Evolutionary conservation across 768 basidiomycete species (phyloP), one percentile per base, ranked within the genome.

Genomic region (Tephrocybe sp.): DNA sequence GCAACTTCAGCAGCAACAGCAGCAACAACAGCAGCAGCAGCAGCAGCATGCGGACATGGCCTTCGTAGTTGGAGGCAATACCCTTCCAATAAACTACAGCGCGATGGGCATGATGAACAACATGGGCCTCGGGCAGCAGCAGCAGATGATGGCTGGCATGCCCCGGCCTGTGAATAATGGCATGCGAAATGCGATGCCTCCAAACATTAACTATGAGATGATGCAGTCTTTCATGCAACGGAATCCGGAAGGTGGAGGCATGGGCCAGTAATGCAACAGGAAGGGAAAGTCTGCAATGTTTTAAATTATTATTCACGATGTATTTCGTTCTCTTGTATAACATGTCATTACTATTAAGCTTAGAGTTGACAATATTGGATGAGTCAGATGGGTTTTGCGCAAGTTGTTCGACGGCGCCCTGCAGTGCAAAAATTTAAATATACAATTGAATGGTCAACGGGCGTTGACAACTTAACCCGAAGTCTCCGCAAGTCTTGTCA

Each of bases 221-320:
- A 59, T 77, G 59, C 73, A 75, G 52, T 70, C 72, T 15, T 73
- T 77, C 52, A 66, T 72, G 61, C 69, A 70, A 41, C 60, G 74
- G 36, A 74, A 65, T 40, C 56, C 45, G 31, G 52, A 57, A 9
- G 43, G 44, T 9, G 55, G 51, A 27, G 52, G 49, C 12, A 49
- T 56, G 39, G 51, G 47, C 12, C 47, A 49, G 24, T 56, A 40
- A 37, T 30, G 36, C 36, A n/a, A 37, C 36, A 37, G 5, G 11
- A 11, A 44, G 1, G 19, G 38, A 12, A 24, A 26, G 11, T 32
- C 37, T 38, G n/a, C 12, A 32, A n/a, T 7, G 26, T n/a, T 32
- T 18, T 22, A 25, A 12, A 24, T 49, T 47, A 50, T 54, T 49
- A 15, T 25, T 31, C 30, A 30, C 9, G 27, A n/a, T 51, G 53